A percentile compares a stretch with the other conserved stretches of the same genome.
phyloP scores from a whole-genome alignment of 2,329 filamentous ascomycete genomes.

The Claviceps purpurea region DNA sequence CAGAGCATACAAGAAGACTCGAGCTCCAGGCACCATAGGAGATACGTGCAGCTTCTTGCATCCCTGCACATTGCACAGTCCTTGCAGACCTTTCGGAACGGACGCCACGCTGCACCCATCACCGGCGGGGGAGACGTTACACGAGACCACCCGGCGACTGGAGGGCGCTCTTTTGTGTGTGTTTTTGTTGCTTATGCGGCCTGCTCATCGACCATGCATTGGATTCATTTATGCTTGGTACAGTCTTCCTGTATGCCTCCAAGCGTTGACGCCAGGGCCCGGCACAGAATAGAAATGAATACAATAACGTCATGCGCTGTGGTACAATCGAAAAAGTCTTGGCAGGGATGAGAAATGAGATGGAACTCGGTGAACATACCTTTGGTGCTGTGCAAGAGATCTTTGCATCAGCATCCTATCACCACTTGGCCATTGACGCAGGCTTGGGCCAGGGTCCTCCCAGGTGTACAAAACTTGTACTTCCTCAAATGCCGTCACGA shows the following conservation, averaged over 20 bases:
- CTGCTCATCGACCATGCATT: neutral
- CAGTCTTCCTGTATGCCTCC: neutral
- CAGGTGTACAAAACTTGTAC: neutral
- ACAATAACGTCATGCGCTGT: neutral
- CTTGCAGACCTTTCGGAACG: constrained; percentile 11
- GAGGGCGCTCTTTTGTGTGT: neutral
- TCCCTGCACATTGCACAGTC: constrained; percentile 6
- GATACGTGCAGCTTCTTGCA: constrained; percentile 7
- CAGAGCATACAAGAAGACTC: constrained; percentile 6
- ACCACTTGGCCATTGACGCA: neutral
- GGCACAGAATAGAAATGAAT: neutral
- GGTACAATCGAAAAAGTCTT: neutral
- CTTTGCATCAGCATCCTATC: neutral
- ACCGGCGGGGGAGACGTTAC: constrained; percentile 10
- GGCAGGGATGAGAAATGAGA: constrained; percentile 4
- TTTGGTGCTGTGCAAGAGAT: neutral
- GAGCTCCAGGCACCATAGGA: constrained; percentile 9
- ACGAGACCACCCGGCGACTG: constrained; percentile 5
- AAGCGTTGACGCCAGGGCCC: neutral
- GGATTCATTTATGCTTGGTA: neutral
- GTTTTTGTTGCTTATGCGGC: neutral
- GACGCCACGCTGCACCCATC: constrained; percentile 13
- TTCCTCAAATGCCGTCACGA: neutral
- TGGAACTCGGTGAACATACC: constrained; percentile 4
- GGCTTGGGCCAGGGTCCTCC: neutral